Conservation (phyloP, 1,284 basidiomycete genomes). For the Inonotus hispidus region DNA sequence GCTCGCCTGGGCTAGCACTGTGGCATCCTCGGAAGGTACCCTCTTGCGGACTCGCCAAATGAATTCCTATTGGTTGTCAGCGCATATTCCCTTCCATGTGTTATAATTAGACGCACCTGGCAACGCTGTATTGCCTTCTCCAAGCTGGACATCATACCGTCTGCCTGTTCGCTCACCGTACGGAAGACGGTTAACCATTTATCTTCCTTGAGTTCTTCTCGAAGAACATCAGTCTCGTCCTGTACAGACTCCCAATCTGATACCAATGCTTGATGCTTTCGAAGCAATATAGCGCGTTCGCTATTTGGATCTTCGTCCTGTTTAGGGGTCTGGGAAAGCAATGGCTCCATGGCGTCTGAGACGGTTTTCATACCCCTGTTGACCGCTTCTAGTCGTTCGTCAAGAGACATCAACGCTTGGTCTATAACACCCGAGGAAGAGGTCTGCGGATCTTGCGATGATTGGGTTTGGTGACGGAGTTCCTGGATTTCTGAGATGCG, state of each 20-base stretch:
- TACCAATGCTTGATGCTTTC: slow-evolving; percentile 64
- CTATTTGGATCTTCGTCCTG: slow-evolving; percentile 37
- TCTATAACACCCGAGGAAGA: slow-evolving; percentile 66
- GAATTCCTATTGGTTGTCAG: slow-evolving; percentile 54
- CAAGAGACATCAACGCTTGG: slow-evolving; percentile 70
- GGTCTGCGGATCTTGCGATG: slow-evolving; percentile 47
- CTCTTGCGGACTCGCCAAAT: slow-evolving; percentile 69
- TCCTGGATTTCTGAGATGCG: slow-evolving; percentile 68
- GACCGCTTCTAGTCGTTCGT: slow-evolving; percentile 74
- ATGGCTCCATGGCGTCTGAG: slow-evolving; percentile 55
- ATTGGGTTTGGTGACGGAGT: slow-evolving; percentile 72
- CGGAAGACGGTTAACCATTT: slow-evolving; percentile 94
- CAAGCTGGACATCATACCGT: slow-evolving; percentile 93
- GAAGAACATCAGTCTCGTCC: slow-evolving; percentile 74
- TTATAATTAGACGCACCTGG: slow-evolving; percentile 45
- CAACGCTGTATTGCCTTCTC: slow-evolving; percentile 87
- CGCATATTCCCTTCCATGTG: background rate
- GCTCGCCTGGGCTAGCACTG: slow-evolving; percentile 1
- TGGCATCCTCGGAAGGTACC: slow-evolving; percentile 31
- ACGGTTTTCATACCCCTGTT: slow-evolving; percentile 63
- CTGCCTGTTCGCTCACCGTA: slow-evolving; percentile 87
- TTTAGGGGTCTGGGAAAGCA: slow-evolving; percentile 48
- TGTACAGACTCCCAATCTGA: slow-evolving; percentile 79
- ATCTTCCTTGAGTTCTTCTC: slow-evolving; percentile 92
- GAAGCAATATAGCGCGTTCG: slow-evolving; percentile 41